Evolutionary conservation across 805 yeast genomes (phyloP).

Genomic region (Metschnikowia lachancei): DNA sequence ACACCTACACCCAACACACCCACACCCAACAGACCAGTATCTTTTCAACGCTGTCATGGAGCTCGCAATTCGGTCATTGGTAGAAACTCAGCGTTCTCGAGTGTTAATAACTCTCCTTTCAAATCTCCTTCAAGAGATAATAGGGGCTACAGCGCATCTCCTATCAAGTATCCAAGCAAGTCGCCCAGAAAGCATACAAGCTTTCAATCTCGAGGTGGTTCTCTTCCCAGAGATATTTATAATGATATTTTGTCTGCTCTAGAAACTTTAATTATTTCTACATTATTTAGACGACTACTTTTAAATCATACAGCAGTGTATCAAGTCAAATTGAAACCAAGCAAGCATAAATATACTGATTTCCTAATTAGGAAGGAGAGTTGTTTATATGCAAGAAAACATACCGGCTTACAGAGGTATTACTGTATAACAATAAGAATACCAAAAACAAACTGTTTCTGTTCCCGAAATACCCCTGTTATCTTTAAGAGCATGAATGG

Average conservation of each 20-base stretch:
- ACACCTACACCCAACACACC: constrained; percentile 20
- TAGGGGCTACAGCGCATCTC: constrained; percentile 14
- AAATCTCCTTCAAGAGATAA: constrained; percentile 20
- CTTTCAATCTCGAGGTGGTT: constrained; percentile 24
- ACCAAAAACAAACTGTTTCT: too few species aligned
- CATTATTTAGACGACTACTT: too few species aligned
- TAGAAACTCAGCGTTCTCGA: constrained; percentile 29
- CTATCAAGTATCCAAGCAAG: constrained; percentile 18
- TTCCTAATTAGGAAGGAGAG: too few species aligned
- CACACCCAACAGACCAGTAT: constrained; percentile 37
- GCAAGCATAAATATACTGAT: too few species aligned
- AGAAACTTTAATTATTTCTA: too few species aligned
- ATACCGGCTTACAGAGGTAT: too few species aligned
- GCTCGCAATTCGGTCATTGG: constrained; percentile 21
- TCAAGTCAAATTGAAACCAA: too few species aligned
- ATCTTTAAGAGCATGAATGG: too few species aligned
- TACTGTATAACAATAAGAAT: too few species aligned
- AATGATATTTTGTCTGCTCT: constrained; percentile 39
- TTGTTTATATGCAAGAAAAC: too few species aligned
- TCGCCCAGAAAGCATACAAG: constrained; percentile 24
- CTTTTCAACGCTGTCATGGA: constrained; percentile 40
- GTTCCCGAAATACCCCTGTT: too few species aligned
- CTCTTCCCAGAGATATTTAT: constrained; percentile 42
- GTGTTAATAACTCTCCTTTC: constrained; percentile 34
- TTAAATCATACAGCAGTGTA: too few species aligned